These are phyloP conservation scores for Fusarium albosuccineum DNA, from an alignment of 2,329 filamentous ascomycete species.

Conservation along the genomic window DNA sequence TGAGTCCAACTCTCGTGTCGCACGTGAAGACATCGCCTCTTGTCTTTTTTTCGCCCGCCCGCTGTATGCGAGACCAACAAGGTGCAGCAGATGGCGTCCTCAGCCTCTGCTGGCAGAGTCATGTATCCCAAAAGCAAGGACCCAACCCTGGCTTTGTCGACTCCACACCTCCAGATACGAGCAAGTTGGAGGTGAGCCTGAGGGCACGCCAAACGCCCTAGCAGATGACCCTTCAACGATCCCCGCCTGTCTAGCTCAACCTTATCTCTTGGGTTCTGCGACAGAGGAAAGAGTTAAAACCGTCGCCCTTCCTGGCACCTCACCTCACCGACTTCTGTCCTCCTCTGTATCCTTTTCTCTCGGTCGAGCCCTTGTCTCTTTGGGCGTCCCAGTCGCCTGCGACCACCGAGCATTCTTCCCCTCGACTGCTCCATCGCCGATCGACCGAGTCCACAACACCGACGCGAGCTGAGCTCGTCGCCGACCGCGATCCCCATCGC, in stretches of 20 bases:
- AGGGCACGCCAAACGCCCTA: not conserved
- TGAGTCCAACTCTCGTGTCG: too few species aligned
- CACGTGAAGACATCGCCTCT: too few species aligned
- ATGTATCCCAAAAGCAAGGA: too few species aligned
- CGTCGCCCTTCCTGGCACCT: not conserved
- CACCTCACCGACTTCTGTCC: conserved; percentile 8
- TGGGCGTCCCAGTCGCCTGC: too few species aligned
- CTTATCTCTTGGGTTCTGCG: not conserved
- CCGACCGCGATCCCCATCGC: conserved; percentile 5
- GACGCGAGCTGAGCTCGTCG: not conserved
- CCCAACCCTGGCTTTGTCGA: not conserved
- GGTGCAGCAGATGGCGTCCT: too few species aligned
- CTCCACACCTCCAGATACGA: conserved; percentile 2
- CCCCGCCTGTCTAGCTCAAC: not conserved
- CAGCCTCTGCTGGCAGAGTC: too few species aligned
- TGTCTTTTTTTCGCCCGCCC: too few species aligned
- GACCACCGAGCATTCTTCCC: too few species aligned
- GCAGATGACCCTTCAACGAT: conserved; percentile 1
- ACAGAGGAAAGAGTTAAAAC: conserved; percentile 6
- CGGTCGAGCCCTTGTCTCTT: not conserved
- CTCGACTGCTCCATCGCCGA: not conserved
- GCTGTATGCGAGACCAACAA: too few species aligned
- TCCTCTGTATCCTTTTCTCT: not conserved
- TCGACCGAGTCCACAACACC: not conserved
- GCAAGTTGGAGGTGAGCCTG: not conserved